Base-by-base conservation (phyloP, 257 asterid species). In the Cordia subcordata region DNA sequence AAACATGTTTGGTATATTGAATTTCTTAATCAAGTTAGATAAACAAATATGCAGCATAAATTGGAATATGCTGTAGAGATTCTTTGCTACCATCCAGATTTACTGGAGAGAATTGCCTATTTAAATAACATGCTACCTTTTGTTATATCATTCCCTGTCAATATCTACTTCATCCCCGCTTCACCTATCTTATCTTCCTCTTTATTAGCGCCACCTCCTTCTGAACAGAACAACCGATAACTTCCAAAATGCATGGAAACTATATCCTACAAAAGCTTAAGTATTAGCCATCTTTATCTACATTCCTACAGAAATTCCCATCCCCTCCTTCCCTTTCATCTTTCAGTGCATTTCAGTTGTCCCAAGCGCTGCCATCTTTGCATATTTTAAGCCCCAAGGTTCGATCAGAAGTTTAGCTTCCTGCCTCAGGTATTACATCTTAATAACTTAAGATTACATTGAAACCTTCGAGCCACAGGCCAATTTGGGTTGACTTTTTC, bases 1-100 rank as follows among this genome's bases (percentile, higher is more conserved):
- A 51, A 51, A 18, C 56, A 51, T 51, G 56, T 19, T 16, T 4
- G 17, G 56, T 51, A 51, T 19, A 18, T 53, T 27, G 16, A 13
- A 40, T 38, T 49, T 27, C 49, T 54, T 53, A 63, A 68, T 35
- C 50, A 14, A 44, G 42, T 20, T 53, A 50, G 14, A 55, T 62
- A 8, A 60, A 50, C 53, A 70, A 9, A 42, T 27, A 27, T 27
- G 58, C 32, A n/a, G 62, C 39, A 64, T 27, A 22, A 45, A 50
- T 35, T n/a, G 73, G 65, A 67, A 74, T 77, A 80, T 75, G 70
- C 78, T 63, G 33, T 13, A 33, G 52, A 67, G 35, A 67, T 63
- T 16, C 76, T 63, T 54, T 65, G 54, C 55, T 21, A 22, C 49
- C 46, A 32, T 52, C 53, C 44, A 61, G 75, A 64, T 51, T 38